These are phyloP conservation scores for Parvularia atlantis DNA, from an alignment of 78 protist genomes.

Conservation along the genomic window DNA sequence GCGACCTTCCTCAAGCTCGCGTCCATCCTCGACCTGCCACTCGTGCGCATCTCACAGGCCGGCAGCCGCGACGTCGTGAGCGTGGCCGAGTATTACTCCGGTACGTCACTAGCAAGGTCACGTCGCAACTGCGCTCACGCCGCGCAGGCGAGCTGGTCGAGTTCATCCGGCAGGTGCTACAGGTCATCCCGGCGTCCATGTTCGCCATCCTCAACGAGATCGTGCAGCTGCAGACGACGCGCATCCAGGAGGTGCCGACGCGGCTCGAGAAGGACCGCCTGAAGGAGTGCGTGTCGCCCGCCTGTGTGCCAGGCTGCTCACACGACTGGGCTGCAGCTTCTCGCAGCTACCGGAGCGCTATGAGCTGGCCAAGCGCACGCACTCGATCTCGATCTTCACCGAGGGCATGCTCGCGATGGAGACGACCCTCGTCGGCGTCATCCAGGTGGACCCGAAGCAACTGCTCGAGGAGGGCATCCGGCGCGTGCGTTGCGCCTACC, in stretches of 20 bases:
- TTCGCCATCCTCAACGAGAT: slow-evolving; percentile 65
- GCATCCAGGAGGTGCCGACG: slow-evolving; percentile 65
- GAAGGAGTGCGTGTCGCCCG: slow-evolving; percentile 33
- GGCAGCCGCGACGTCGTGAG: slow-evolving; percentile 60
- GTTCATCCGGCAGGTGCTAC: slow-evolving; percentile 79
- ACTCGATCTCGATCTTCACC: slow-evolving; percentile 74
- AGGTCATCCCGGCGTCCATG: slow-evolving; percentile 81
- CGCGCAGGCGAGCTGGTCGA: slow-evolving; percentile 38
- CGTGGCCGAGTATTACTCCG: slow-evolving; percentile 83
- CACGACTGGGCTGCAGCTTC: too few relatives aligned
- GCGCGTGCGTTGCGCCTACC: too few relatives aligned
- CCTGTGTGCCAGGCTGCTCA: background rate
- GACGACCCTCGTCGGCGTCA: slow-evolving; percentile 84
- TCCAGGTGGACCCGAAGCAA: slow-evolving; percentile 68
- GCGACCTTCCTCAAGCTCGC: slow-evolving; percentile 88
- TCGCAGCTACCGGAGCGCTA: slow-evolving; percentile 83
- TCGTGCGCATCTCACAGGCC: slow-evolving; percentile 82
- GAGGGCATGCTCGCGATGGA: slow-evolving; percentile 96
- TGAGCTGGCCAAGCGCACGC: slow-evolving; percentile 66
- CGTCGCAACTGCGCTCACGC: too few relatives aligned
- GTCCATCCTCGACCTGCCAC: slow-evolving; percentile 82
- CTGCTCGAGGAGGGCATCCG: slow-evolving; percentile 91
- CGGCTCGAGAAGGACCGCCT: slow-evolving; percentile 61
- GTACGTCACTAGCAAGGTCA: background rate
- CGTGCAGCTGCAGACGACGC: slow-evolving; percentile 60